Base-by-base conservation (phyloP, 106 monocot species). In the Platanthera zijinensis region DNA sequence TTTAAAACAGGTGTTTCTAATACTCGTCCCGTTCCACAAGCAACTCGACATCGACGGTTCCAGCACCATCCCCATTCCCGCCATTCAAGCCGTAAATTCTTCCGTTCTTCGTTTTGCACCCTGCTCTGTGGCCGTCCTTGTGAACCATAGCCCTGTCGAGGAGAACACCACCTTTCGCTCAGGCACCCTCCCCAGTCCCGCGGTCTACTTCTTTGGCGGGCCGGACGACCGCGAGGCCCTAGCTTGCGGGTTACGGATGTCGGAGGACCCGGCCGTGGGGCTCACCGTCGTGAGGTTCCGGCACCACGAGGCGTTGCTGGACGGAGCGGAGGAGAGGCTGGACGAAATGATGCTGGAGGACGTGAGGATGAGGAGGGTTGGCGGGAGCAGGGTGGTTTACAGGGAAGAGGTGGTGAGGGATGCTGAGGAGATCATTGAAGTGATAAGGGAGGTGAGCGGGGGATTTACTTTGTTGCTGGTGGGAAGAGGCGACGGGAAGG, bases 221-320 rank as follows among this genome's bases (percentile, higher is more conserved):
- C 86, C 86, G 11, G 91, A 92, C 71, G 91, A 92, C 66, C 86
- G 89, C 7, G 88, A 91, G 77, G 88, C 84, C 1, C 84, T 88
- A 4, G 74, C 88, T 1, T 74, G 51, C 57, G 85, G 79, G 2
- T 45, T 57, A 32, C 76, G 87, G 10, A 87, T 90, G 90, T 76
- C 78, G 7, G 85, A 76, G 17, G 62, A 87, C 53, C 79, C 85
- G 0, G 51, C 25, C 8, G 47, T 86, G 61, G 28, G 39, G 48
- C 81, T 89, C 6, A 83, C 79, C 10, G 39, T 86, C 2, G 57
- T 89, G 19, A 86, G 86, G 30, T 84, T 89, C 50, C 12, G 82
- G 51, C 54, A 8, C 2, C n/a, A 17, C 18, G 47, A 32, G n/a
- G 19, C 57, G 52, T 4, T 46, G 17, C 3, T 25, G 4, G 28